Evolutionary conservation across 345 rosid species (phyloP), one percentile per base, ranked within the genome.

Genomic region (Dimocarpus longan): DNA sequence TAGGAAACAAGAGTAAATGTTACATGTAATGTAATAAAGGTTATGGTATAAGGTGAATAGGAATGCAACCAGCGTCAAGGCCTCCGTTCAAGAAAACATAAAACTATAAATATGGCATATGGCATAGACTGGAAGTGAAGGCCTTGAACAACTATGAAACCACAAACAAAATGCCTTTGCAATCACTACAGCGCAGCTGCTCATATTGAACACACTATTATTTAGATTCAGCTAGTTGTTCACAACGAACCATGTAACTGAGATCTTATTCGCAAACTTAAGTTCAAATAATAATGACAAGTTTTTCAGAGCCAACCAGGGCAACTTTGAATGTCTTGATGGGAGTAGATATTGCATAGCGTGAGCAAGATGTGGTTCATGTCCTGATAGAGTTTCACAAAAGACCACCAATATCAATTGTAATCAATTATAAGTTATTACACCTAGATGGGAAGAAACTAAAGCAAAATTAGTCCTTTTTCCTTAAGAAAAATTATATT

Each of bases 171-270:
- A 10, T 50, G 62, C 0, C 44, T 8, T 65, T 28, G 71, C 48
- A n/a, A 65, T 50, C 50, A 48, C 44, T 21, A 32, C 10, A 11
- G 24, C 28, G 18, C 3, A 6, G 19, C 37, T 4, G 24, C 22
- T 11, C 57, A 65, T 46, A 57, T 75, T 10, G 44, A 44, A 66
- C 63, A 37, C 12, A 76, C 37, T 70, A 76, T 26, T 26, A 26
- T 66, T 13, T 28, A 44, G 18, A 43, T 73, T 73, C 76, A 42
- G 15, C 22, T 42, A 21, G 28, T 74, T 12, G 60, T 50, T 12
- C 32, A 52, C 43, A 52, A 52, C 7, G 69, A 26, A 74, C 68
- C 39, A 22, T 62, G 68, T 9, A 0, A 8, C 18, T 24, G 21
- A 62, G 50, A 19, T 18, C 21, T 48, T 75, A 66, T 6, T 75